Conservation (phyloP, 805 yeast genomes). For the Barnettozyma pratensis region DNA sequence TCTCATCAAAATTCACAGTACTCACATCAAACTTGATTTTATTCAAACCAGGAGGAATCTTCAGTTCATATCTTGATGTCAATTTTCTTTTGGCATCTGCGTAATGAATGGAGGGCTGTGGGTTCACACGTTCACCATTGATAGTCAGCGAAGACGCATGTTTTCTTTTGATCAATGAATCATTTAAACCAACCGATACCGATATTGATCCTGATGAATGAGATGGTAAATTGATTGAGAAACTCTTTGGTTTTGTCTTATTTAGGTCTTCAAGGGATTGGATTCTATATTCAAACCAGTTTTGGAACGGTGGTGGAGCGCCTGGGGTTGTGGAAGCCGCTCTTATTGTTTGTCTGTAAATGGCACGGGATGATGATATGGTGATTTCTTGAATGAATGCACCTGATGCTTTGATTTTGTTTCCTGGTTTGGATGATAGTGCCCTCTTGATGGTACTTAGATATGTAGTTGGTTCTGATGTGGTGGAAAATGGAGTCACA, state of each 20-base stretch:
- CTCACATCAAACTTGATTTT: slow-evolving; percentile 35
- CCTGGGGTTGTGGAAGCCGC: slow-evolving; percentile 10
- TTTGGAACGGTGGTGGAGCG: slow-evolving; percentile 22
- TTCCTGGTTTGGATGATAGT: neutral
- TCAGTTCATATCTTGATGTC: slow-evolving; percentile 38
- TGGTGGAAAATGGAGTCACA: neutral
- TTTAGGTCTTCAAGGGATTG: slow-evolving; percentile 23
- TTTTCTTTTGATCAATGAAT: slow-evolving; percentile 32
- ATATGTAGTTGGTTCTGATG: neutral
- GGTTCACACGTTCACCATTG: slow-evolving; percentile 40
- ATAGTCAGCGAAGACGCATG: slow-evolving; percentile 34
- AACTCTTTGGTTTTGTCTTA: slow-evolving; percentile 29
- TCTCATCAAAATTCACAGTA: slow-evolving; percentile 25
- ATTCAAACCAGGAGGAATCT: slow-evolving; percentile 42
- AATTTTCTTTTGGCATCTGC: slow-evolving; percentile 25
- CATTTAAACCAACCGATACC: slow-evolving; percentile 39
- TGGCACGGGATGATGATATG: slow-evolving; percentile 26
- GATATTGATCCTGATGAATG: slow-evolving; percentile 39
- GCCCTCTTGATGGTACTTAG: neutral
- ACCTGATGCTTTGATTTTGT: slow-evolving; percentile 11
- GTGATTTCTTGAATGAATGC: slow-evolving; percentile 26
- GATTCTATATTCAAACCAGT: slow-evolving; percentile 33
- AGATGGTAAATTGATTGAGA: slow-evolving; percentile 42
- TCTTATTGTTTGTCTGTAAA: slow-evolving; percentile 25
- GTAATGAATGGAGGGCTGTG: slow-evolving; percentile 39